Evolutionary conservation across 257 asterid species (phyloP).

Genomic region (Petrea volubilis): DNA sequence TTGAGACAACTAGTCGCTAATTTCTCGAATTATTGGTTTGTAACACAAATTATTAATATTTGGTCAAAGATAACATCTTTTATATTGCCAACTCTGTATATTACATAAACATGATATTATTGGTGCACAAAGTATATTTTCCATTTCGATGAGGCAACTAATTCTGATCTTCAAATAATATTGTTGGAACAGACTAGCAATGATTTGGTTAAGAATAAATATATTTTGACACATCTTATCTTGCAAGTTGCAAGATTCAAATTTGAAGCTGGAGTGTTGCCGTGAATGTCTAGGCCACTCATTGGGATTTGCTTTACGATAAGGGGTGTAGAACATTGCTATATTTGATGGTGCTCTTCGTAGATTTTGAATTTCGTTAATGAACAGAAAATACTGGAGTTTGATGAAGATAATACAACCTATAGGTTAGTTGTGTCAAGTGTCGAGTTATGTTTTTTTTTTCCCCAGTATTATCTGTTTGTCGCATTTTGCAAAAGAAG

Average conservation of each 20-base stretch:
- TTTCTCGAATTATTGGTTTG: neutral
- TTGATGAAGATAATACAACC: neutral
- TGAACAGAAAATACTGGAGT: slow-evolving; percentile 1
- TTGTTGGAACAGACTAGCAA: neutral
- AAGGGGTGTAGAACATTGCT: slow-evolving; percentile 8
- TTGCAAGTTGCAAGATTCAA: neutral
- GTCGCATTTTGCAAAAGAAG: neutral
- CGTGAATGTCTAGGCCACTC: neutral
- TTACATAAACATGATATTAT: neutral
- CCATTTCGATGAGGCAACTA: neutral
- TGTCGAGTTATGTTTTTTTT: neutral
- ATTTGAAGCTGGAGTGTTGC: neutral
- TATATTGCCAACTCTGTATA: neutral
- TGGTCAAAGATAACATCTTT: neutral
- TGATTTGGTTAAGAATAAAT: slow-evolving; percentile 2
- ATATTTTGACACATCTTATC: neutral
- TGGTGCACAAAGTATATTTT: neutral
- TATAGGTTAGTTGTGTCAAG: slow-evolving; percentile 1
- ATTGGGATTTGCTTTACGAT: neutral
- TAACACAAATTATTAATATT: neutral
- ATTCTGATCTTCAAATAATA: neutral
- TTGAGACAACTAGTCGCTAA: slow-evolving; percentile 6
- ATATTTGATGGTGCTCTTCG: neutral
- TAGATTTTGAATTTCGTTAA: neutral
- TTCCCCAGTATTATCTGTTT: neutral